Conservation (phyloP, 1,284 basidiomycete genomes). For the Apiotrichum gracile region DNA sequence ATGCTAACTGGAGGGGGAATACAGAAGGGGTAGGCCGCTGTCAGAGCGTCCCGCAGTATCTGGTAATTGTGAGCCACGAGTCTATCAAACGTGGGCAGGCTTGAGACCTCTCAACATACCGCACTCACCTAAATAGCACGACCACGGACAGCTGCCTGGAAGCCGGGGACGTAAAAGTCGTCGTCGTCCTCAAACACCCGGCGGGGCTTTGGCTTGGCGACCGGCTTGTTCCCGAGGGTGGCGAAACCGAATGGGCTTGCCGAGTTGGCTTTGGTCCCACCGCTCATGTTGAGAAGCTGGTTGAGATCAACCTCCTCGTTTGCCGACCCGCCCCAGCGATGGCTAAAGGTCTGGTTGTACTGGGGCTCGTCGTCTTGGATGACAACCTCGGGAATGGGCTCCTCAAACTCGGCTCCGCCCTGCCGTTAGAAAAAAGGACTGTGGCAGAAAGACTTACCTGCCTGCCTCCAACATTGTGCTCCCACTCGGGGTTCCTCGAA, state of each 20-base stretch:
- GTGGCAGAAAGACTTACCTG: too few species aligned
- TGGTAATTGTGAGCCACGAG: too few species aligned
- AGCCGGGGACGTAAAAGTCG: constrained; percentile 1
- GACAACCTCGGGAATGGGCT: neutral
- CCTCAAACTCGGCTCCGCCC: neutral
- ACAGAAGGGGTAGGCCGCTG: neutral
- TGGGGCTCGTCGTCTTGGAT: neutral
- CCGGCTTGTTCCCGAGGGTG: neutral
- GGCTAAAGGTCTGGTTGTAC: neutral
- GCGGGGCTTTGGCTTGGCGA: neutral
- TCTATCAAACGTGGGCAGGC: too few species aligned
- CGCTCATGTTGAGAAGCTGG: neutral
- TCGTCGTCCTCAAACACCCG: neutral
- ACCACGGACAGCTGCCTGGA: neutral
- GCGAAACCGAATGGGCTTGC: neutral
- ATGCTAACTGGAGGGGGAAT: neutral
- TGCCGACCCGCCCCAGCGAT: neutral
- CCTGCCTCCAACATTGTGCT: neutral
- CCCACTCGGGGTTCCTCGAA: neutral
- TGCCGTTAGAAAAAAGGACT: neutral
- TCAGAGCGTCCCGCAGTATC: too few species aligned
- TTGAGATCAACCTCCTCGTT: neutral
- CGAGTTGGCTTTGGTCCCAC: neutral
- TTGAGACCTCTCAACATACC: too few species aligned
- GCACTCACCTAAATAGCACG: neutral